Percentiles rank a stretch among this genome's conserved stretches.
Conservation (phyloP, 768 basidiomycete species). For the Russula sp. region DNA sequence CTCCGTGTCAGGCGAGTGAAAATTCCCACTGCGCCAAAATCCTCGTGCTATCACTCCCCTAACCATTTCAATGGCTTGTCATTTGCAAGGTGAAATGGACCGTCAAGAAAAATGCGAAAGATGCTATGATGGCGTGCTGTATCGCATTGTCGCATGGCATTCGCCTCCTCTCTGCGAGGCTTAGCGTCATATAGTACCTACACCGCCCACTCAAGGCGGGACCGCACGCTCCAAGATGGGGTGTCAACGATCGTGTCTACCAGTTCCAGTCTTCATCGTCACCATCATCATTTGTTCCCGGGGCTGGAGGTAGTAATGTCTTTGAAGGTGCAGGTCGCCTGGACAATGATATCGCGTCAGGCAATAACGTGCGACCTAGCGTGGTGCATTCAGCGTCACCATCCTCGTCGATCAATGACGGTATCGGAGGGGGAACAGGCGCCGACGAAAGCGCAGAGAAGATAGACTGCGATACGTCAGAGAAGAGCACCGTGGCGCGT, state of each 20-base stretch:
- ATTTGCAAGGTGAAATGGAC: too few species aligned
- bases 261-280: slow-evolving; percentile 26
- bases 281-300: slow-evolving; percentile 7
- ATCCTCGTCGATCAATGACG: slow-evolving; percentile 19
- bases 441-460: slow-evolving; percentile 33
- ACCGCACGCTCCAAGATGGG: too few species aligned
- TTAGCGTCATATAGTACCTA: too few species aligned
- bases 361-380: slow-evolving; percentile 1
- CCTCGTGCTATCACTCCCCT: too few species aligned
- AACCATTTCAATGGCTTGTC: too few species aligned
- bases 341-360: slow-evolving; percentile 1
- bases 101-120: too few species aligned
- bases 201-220: too few species aligned
- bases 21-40: too few species aligned
- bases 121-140: too few species aligned
- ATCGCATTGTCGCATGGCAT: too few species aligned
- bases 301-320: background rate
- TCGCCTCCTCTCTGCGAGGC: too few species aligned
- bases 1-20: too few species aligned
- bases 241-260: slow-evolving; percentile 3
- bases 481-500: slow-evolving; percentile 58
- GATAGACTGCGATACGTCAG: slow-evolving; percentile 57
- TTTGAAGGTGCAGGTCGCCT: background rate
- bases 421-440: background rate
- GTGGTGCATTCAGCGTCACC: slow-evolving; percentile 4